These are phyloP conservation scores for Puccinia horiana DNA, from an alignment of 1,284 basidiomycete genomes.

Conservation along the genomic window DNA sequence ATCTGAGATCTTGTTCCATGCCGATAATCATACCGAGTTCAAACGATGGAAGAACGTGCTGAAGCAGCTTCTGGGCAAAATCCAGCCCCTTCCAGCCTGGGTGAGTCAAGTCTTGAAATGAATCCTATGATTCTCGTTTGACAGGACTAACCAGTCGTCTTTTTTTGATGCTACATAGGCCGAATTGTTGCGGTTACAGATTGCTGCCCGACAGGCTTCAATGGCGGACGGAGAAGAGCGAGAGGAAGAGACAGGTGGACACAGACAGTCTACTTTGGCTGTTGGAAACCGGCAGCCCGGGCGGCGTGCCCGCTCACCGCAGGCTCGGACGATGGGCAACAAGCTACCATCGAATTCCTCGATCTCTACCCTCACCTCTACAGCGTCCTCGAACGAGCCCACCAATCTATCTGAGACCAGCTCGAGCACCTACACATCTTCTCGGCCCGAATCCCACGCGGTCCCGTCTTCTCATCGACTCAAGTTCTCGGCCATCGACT, in stretches of 20 bases:
- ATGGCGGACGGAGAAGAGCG: background rate
- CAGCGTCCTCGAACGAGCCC: background rate
- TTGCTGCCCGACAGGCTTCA: constrained; percentile 12
- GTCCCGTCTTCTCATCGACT: background rate
- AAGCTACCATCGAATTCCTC: constrained; percentile 1
- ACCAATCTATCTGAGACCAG: background rate
- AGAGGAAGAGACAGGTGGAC: background rate
- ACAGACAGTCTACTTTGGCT: background rate
- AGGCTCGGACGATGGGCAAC: background rate
- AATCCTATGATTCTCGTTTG: background rate
- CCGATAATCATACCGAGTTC: constrained; percentile 37
- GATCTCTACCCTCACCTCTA: constrained; percentile 16
- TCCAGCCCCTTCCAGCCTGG: constrained; percentile 47
- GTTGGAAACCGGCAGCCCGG: constrained; percentile 12
- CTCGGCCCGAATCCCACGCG: background rate
- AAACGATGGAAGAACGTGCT: constrained; percentile 46
- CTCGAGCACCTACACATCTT: background rate
- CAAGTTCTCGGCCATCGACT: background rate
- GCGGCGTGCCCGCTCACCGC: constrained; percentile 15
- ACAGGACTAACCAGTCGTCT: background rate
- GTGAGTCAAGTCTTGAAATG: constrained; percentile 15
- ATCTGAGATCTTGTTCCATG: constrained; percentile 48
- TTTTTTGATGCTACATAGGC: constrained; percentile 34
- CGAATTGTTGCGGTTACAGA: constrained; percentile 45
- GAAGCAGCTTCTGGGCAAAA: constrained; percentile 34